Conservation (phyloP, 257 asterid species). For the Plectranthus barbatus region DNA sequence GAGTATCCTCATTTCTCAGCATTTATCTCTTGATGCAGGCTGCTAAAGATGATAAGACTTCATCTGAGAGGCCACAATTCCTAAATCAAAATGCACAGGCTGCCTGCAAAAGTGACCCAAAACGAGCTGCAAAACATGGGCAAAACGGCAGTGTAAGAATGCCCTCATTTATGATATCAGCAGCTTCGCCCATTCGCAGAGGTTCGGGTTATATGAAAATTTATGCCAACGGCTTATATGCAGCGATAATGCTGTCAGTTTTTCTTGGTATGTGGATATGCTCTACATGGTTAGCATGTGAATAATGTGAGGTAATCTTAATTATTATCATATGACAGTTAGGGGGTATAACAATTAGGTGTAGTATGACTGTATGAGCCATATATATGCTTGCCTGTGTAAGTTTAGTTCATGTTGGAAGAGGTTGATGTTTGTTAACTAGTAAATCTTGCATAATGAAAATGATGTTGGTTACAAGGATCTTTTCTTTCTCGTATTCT, state of each 20-base stretch:
- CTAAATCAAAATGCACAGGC: conserved; percentile 5
- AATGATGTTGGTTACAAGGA: background rate
- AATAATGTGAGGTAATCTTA: background rate
- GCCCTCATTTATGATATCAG: conserved; percentile 8
- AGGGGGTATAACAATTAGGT: background rate
- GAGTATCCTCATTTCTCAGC: background rate
- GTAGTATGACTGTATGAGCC: no score
- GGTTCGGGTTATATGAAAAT: conserved; percentile 13
- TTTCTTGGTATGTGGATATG: conserved; percentile 31
- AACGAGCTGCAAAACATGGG: background rate
- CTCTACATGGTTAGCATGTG: conserved; percentile 10
- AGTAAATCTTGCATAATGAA: conserved; percentile 4
- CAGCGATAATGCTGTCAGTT: conserved; percentile 26
- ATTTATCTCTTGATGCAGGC: conserved; percentile 28
- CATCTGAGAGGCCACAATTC: conserved; percentile 9
- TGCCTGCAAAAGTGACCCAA: conserved; percentile 11
- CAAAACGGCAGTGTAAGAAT: conserved; percentile 7
- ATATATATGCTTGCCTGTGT: background rate
- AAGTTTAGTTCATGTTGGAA: conserved; percentile 13
- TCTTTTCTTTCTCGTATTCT: background rate
- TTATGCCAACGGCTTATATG: conserved; percentile 21
- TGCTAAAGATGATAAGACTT: conserved; percentile 2
- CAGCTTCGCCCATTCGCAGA: conserved; percentile 7
- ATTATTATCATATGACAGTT: background rate
- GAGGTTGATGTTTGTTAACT: background rate